phyloP scores from a whole-genome alignment of 495 filamentous ascomycete species.

The Penicillium alfredii region DNA sequence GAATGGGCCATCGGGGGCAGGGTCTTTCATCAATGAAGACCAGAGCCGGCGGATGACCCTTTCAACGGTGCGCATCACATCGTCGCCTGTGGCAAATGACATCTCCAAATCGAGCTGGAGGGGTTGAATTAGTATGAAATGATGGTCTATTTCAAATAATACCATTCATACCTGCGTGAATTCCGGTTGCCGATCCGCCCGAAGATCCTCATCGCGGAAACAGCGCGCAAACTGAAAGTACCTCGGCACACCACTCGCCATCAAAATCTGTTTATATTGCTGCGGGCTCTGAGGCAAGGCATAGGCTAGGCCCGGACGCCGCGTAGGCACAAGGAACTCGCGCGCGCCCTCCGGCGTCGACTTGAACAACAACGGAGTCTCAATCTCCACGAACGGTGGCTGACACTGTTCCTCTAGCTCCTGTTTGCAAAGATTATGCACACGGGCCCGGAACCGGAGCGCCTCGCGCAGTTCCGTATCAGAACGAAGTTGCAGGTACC shows the following conservation, averaged over 20 bases:
- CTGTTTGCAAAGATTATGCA: constrained; percentile 45
- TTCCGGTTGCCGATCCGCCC: constrained; percentile 92
- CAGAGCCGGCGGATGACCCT: constrained; percentile 56
- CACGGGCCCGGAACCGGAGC: constrained; percentile 51
- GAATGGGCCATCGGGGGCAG: constrained; percentile 44
- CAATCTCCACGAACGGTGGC: constrained; percentile 66
- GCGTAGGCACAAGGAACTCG: constrained; percentile 91
- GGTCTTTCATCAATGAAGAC: constrained; percentile 36
- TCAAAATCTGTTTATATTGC: constrained; percentile 97
- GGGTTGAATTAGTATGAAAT: too few species aligned
- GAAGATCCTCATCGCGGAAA: constrained; percentile 90
- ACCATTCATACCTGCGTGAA: constrained; percentile 72
- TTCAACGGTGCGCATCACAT: constrained; percentile 69
- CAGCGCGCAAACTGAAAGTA: constrained; percentile 94
- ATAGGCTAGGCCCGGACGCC: constrained; percentile 69
- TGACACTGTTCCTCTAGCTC: constrained; percentile 37
- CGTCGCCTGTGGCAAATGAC: constrained; percentile 67
- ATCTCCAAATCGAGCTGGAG: constrained; percentile 83
- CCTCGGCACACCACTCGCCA: constrained; percentile 74
- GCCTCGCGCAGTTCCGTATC: constrained; percentile 56
- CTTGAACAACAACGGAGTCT: constrained; percentile 93
- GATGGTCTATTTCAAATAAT: background rate
- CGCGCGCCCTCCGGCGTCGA: constrained; percentile 93
- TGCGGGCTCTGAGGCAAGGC: constrained; percentile 94
- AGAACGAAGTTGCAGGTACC: constrained; percentile 81